These are phyloP conservation scores for Cicer yamashitae DNA, from an alignment of 306 rosid species.

Conservation along the genomic window DNA sequence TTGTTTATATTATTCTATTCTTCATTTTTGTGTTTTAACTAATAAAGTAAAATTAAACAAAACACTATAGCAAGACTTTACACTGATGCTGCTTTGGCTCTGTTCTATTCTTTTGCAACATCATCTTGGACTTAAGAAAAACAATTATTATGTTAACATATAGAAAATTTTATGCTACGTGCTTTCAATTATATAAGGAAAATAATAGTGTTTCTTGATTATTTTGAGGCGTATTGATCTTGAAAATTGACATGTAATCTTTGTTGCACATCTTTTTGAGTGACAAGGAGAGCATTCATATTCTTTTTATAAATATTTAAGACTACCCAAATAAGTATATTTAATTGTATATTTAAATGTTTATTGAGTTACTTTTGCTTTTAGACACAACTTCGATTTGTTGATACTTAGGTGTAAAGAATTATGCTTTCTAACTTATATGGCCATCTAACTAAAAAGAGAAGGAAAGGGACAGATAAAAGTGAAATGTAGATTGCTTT, in stretches of 20 bases:
- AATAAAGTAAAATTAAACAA: neutral
- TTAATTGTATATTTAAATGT: conserved; percentile 12
- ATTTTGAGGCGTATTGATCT: conserved; percentile 31
- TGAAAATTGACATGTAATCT: neutral
- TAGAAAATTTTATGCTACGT: neutral
- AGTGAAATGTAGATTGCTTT: conserved; percentile 37
- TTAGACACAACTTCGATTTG: conserved; percentile 29
- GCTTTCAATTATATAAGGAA: conserved; percentile 9
- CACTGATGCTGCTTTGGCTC: conserved; percentile 12
- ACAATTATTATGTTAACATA: neutral
- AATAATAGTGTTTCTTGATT: too few species aligned
- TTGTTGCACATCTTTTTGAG: conserved; percentile 44
- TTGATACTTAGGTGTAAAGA: conserved; percentile 52
- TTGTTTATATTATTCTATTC: conserved; percentile 1
- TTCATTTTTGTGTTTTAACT: neutral
- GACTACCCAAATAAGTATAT: neutral
- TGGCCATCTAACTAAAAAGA: neutral
- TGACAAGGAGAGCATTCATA: conserved; percentile 20
- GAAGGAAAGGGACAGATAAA: conserved; percentile 25
- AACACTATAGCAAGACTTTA: conserved; percentile 39
- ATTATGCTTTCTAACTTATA: conserved; percentile 38
- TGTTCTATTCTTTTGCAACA: conserved; percentile 10
- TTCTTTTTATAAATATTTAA: conserved; percentile 23
- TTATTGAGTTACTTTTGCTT: conserved; percentile 44
- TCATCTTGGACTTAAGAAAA: neutral